Percentiles rank a stretch among this genome's conserved stretches.
Evolutionary conservation across 176 grass and related monocot species (phyloP).

Genomic region (Oryza coarctata): DNA sequence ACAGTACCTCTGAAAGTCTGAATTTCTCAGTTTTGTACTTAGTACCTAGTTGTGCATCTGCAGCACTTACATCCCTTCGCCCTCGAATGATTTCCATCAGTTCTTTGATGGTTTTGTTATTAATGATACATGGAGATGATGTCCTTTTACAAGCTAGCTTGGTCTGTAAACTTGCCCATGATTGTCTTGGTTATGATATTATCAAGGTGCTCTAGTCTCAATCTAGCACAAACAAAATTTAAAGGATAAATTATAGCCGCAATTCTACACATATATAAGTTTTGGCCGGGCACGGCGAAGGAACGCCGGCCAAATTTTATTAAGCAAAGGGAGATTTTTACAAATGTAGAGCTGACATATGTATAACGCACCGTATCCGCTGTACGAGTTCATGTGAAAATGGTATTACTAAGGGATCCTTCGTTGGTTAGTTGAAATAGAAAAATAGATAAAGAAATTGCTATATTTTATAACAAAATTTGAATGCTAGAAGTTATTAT

Average conservation of each 20-base stretch:
- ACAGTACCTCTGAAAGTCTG: not conserved
- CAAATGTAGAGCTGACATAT: no score
- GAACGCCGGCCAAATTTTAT: no score
- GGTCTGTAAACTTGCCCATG: not conserved
- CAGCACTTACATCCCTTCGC: not conserved
- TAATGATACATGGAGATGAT: slow-evolving; percentile 7
- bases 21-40: slow-evolving; percentile 5
- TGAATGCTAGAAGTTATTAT: no score
- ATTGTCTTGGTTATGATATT: slow-evolving; percentile 27
- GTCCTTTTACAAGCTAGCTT: not conserved
- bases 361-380: no score
- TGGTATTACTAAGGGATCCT: no score
- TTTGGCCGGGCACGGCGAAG: no score
- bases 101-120: not conserved
- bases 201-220: slow-evolving; percentile 10
- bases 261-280: not conserved
- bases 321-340: no score
- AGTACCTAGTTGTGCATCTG: not conserved
- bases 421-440: no score
- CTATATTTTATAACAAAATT: no score
- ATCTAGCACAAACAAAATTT: slow-evolving; percentile 34
- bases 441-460: no score
- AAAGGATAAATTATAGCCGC: slow-evolving; percentile 14
- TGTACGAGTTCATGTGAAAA: no score
- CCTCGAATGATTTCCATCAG: not conserved